phyloP scores from a whole-genome alignment of 2,329 filamentous ascomycete genomes.

The Xylaria sp. region DNA sequence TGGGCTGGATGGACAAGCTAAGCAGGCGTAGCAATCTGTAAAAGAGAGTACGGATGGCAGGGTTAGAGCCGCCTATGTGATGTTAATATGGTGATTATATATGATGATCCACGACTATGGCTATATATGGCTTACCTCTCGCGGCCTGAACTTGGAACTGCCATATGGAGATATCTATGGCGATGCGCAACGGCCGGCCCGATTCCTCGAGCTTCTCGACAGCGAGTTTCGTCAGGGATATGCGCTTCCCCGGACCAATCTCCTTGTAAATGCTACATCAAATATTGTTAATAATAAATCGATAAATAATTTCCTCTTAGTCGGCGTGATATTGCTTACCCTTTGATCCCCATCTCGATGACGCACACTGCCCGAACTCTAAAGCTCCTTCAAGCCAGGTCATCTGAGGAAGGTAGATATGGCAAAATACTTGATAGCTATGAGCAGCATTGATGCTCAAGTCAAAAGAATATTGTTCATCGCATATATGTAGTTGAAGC shows the following conservation, averaged over 20 bases:
- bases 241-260: constrained; percentile 81
- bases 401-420: constrained; percentile 11
- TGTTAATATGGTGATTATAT: constrained; percentile 5
- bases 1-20: constrained; percentile 80
- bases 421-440: neutral
- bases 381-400: constrained; percentile 27
- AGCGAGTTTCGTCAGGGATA: constrained; percentile 85
- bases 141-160: constrained; percentile 92
- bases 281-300: constrained; percentile 14
- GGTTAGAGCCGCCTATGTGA: constrained; percentile 76
- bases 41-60: constrained; percentile 90
- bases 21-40: constrained; percentile 86
- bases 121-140: constrained; percentile 59
- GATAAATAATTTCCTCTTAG: neutral
- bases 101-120: neutral
- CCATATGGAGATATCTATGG: constrained; percentile 97
- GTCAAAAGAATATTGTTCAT: constrained; percentile 1
- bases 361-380: constrained; percentile 14
- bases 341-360: constrained; percentile 72
- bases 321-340: constrained; percentile 54
- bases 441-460: neutral
- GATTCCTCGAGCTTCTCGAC: constrained; percentile 78
- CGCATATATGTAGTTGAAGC: constrained; percentile 4
- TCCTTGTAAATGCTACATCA: constrained; percentile 83
- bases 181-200: constrained; percentile 81